Conservation (phyloP, 805 yeast genomes). For the Yamadazyma tumulicola region DNA sequence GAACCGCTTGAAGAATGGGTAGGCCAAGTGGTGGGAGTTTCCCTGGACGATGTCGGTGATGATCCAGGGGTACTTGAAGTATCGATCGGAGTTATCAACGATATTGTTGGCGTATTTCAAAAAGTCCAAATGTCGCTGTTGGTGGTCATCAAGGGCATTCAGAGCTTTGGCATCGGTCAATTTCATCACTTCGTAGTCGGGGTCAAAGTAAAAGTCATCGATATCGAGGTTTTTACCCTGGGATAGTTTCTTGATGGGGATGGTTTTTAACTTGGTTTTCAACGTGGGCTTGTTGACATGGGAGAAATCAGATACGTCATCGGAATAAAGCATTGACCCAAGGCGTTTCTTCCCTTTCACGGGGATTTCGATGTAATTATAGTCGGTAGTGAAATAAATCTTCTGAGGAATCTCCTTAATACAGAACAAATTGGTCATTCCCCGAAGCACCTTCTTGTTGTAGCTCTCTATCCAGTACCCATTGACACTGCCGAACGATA, state of each 20-base stretch:
- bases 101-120: constrained; percentile 22
- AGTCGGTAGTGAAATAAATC: constrained; percentile 23
- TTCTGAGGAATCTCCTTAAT: constrained; percentile 24
- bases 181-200: constrained; percentile 23
- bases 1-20: constrained; percentile 35
- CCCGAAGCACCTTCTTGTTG: constrained; percentile 28
- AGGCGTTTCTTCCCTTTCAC: constrained; percentile 23
- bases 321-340: constrained; percentile 9
- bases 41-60: constrained; percentile 32
- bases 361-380: constrained; percentile 24
- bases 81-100: constrained; percentile 25
- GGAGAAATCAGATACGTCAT: constrained; percentile 1
- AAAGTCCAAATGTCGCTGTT: constrained; percentile 25
- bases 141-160: constrained; percentile 14
- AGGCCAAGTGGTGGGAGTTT: constrained; percentile 30
- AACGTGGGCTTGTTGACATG: constrained; percentile 1
- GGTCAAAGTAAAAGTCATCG: constrained; percentile 29
- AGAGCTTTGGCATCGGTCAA: constrained; percentile 17
- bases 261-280: constrained; percentile 5
- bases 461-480: constrained; percentile 34
- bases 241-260: constrained; percentile 7
- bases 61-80: constrained; percentile 41
- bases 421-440: constrained; percentile 34
- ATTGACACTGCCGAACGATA: constrained; percentile 23
- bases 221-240: constrained; percentile 16